Conservation (phyloP, 371 early-diverging fungal genomes). For the Apophysomyces sp. region DNA sequence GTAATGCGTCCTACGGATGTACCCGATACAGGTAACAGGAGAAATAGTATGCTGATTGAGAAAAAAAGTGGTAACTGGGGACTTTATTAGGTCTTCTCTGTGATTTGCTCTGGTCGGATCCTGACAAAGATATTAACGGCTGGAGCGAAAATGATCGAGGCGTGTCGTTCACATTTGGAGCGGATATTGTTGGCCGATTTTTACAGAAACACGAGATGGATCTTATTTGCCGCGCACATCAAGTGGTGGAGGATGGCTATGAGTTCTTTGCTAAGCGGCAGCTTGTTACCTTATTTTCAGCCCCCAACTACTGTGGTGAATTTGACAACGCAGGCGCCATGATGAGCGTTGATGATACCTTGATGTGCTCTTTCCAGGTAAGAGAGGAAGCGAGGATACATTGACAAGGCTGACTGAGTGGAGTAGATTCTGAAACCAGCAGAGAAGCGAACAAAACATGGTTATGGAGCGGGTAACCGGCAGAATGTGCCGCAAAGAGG, state of each 20-base stretch:
- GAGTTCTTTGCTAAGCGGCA: conserved; percentile 96
- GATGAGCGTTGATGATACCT: conserved; percentile 92
- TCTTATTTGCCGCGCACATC: conserved; percentile 95
- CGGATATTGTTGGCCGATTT: conserved; percentile 84
- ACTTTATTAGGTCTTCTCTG: conserved; percentile 64
- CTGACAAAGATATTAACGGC: conserved; percentile 70
- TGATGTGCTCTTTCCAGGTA: conserved; percentile 89
- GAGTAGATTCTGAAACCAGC: conserved; percentile 38
- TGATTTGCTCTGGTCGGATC: conserved; percentile 92
- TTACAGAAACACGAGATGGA: conserved; percentile 90
- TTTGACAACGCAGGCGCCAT: conserved; percentile 97
- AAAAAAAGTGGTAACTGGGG: background rate
- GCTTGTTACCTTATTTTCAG: conserved; percentile 95
- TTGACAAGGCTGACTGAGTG: background rate
- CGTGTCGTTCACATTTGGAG: conserved; percentile 94
- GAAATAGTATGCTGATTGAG: background rate
- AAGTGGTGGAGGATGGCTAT: conserved; percentile 99
- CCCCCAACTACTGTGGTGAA: conserved; percentile 99
- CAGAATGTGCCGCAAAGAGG: background rate
- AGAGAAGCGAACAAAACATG: conserved; percentile 30
- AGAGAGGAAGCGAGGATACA: conserved; percentile 37
- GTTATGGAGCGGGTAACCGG: background rate
- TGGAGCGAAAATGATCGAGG: conserved; percentile 99
- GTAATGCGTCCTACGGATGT: conserved; percentile 95
- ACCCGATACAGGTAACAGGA: conserved; percentile 70